Evolutionary conservation across 345 rosid species (phyloP), one percentile per base, ranked within the genome.

Genomic region (Sonneratia alba): DNA sequence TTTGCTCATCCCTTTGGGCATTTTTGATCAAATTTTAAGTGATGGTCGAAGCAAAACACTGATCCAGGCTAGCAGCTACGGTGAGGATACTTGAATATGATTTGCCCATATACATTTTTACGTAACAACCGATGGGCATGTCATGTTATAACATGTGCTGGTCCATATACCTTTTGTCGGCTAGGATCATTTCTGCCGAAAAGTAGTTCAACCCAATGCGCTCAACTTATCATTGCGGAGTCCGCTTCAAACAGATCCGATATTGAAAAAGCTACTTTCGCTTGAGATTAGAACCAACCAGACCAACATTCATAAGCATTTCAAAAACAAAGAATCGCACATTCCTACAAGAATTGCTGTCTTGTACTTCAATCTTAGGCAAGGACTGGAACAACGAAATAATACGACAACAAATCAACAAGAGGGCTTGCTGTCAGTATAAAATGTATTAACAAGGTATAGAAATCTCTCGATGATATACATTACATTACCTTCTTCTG

Each of bases 381-480:
- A 47, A 43, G 37, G 56, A 68, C 36, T 8, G 49, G 55, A 47
- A 37, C 70, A n/a, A 68, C 22, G 0, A 27, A 68, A 42, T 8
- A 40, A 27, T 14, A 10, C 9, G 36, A 36, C 19, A 53, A 53
- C 59, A 12, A 62, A 62, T 62, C 19, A 7, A 64, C 21, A 57
- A 64, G 47, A 15, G 27, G 59, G 61, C 43, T 8, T 34, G 70
- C 55, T 22, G 27, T 36, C 19, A 7, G 37, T 48, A 51, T 67
- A 53, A 65, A 84, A 76, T 57, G 72, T 72, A 78, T 68, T 38
- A 75, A 65, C 67, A 72, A 72, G 75, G 77, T 77, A 80, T 64
- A 74, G 36, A 71, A 40, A 63, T 51, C 73, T 72, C 76, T 80
- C 79, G 72, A 72, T 62, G 79, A 78, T 87, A 79, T 85, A 87